These are phyloP conservation scores for Sherardia arvensis DNA, from an alignment of 257 asterid species.

Conservation along the genomic window DNA sequence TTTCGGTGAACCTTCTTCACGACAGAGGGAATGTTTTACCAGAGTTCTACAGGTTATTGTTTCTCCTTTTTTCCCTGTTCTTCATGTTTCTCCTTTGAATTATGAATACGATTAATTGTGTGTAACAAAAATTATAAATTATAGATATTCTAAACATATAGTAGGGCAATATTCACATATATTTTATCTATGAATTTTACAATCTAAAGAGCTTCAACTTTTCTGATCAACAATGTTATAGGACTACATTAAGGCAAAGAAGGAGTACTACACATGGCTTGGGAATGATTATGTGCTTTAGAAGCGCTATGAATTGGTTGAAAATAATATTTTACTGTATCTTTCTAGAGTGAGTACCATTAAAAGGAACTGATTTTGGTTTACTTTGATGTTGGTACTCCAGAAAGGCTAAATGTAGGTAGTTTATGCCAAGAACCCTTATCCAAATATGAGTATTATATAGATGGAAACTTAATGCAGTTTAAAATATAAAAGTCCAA, in stretches of 20 bases:
- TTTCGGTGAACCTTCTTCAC: conserved; percentile 77
- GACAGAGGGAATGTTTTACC: conserved; percentile 88
- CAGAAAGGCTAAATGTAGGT: not conserved
- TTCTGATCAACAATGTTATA: too few relatives aligned
- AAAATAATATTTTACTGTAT: not conserved
- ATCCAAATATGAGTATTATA: not conserved
- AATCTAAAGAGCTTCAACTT: too few relatives aligned
- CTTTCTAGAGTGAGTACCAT: conserved; percentile 3
- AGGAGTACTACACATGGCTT: not conserved
- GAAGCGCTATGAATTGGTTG: not conserved
- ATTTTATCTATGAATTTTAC: too few relatives aligned
- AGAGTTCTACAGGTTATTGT: conserved; percentile 75
- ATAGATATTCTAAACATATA: too few relatives aligned
- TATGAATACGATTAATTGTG: too few relatives aligned
- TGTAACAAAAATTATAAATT: too few relatives aligned
- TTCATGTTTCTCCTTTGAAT: too few relatives aligned
- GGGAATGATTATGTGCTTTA: not conserved
- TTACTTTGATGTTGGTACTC: not conserved
- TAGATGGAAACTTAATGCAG: not conserved
- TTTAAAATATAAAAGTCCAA: not conserved
- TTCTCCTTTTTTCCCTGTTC: not conserved
- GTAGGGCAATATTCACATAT: too few relatives aligned
- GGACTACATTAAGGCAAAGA: too few relatives aligned
- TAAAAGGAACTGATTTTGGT: not conserved
- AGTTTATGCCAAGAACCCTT: not conserved